phyloP scores from a whole-genome alignment of 2,329 filamentous ascomycete genomes.

The Venturia aucupariae region DNA sequence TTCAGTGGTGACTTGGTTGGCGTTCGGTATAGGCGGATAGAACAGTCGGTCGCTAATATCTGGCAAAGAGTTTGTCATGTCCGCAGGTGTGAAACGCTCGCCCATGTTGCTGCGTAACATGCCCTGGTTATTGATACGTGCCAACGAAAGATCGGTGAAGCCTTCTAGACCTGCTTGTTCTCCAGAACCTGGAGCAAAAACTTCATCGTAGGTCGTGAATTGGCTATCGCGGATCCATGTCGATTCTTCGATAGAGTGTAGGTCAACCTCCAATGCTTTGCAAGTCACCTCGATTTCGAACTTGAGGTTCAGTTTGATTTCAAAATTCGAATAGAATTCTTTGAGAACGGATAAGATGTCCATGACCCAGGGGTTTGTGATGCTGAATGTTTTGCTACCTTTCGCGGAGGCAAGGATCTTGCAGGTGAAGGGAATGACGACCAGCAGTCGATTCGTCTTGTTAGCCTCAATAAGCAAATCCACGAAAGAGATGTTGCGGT shows the following conservation, averaged over 20 bases:
- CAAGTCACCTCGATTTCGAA: constrained; percentile 98
- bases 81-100: constrained; percentile 65
- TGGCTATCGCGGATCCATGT: constrained; percentile 72
- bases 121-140: constrained; percentile 55
- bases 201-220: constrained; percentile 54
- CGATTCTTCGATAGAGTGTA: constrained; percentile 83
- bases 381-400: constrained; percentile 74
- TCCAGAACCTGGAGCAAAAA: constrained; percentile 42
- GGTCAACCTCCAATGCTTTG: constrained; percentile 83
- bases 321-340: constrained; percentile 86
- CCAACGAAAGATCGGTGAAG: constrained; percentile 66
- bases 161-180: constrained; percentile 57
- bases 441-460: constrained; percentile 79
- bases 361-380: constrained; percentile 96
- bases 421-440: constrained; percentile 96
- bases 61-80: constrained; percentile 71
- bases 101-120: constrained; percentile 40
- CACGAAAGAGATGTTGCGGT: constrained; percentile 95
- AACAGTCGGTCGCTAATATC: constrained; percentile 71
- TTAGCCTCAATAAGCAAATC: constrained; percentile 89
- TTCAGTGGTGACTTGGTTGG: constrained; percentile 63
- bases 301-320: constrained; percentile 92
- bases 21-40: constrained; percentile 63
- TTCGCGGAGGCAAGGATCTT: constrained; percentile 83
- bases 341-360: constrained; percentile 86